These are phyloP conservation scores for Phylloporus sp. DNA, from an alignment of 768 basidiomycete species.

Conservation along the genomic window DNA sequence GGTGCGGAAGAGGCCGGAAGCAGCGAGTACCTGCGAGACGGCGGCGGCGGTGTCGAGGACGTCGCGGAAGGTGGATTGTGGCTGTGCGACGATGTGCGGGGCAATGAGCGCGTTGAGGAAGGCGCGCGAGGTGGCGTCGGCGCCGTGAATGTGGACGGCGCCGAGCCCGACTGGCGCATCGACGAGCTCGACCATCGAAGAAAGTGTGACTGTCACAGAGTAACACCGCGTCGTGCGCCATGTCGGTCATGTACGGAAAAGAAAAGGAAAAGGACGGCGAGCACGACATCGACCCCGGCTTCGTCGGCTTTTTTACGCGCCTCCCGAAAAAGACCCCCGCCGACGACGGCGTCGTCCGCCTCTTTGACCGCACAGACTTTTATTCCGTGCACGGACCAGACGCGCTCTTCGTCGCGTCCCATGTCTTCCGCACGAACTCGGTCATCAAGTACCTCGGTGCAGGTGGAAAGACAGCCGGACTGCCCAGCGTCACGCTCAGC, in stretches of 20 bases:
- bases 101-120: constrained; percentile 79
- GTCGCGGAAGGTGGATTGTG: constrained; percentile 45
- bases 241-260: constrained; percentile 62
- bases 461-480: constrained; percentile 49
- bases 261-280: constrained; percentile 58
- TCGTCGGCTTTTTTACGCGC: constrained; percentile 63
- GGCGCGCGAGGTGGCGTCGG: constrained; percentile 62
- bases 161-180: constrained; percentile 63
- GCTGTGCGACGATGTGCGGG: constrained; percentile 45
- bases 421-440: constrained; percentile 82
- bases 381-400: constrained; percentile 89
- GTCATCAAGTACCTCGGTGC: constrained; percentile 88
- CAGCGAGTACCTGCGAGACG: constrained; percentile 59
- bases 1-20: constrained; percentile 72
- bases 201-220: constrained; percentile 15
- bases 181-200: constrained; percentile 31
- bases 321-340: constrained; percentile 61
- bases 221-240: constrained; percentile 29
- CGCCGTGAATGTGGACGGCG: constrained; percentile 78
- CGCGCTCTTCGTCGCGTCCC: constrained; percentile 79
- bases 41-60: constrained; percentile 66
- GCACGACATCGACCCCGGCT: constrained; percentile 57
- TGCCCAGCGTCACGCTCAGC: constrained; percentile 78
- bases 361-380: constrained; percentile 81
- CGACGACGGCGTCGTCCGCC: constrained; percentile 75